These are phyloP conservation scores for Globisporangium cystogenes DNA, from an alignment of 352 stramenopile genomes.

Conservation along the genomic window DNA sequence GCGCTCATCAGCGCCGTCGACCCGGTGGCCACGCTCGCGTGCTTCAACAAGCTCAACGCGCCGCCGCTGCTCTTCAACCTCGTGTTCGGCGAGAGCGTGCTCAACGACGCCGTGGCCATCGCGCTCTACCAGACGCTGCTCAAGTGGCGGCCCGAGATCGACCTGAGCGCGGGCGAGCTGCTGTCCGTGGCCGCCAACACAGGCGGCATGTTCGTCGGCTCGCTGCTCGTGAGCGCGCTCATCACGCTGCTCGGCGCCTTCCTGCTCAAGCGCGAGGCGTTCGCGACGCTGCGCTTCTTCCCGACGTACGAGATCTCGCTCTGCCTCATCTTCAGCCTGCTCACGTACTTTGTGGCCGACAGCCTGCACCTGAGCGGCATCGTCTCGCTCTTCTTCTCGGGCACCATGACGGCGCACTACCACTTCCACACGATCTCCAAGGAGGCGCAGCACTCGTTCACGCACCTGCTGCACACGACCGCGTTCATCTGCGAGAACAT, in stretches of 20 bases:
- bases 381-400: slow-evolving; percentile 92
- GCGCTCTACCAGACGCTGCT: slow-evolving; percentile 91
- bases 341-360: slow-evolving; percentile 83
- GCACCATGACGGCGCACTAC: slow-evolving; percentile 85
- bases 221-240: slow-evolving; percentile 51
- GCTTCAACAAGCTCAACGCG: slow-evolving; percentile 89
- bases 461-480: slow-evolving; percentile 75
- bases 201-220: slow-evolving; percentile 73
- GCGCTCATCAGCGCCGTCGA: slow-evolving; percentile 92
- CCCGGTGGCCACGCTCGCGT: slow-evolving; percentile 89
- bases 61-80: slow-evolving; percentile 92
- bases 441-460: slow-evolving; percentile 79
- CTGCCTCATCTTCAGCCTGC: slow-evolving; percentile 80
- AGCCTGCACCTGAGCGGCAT: slow-evolving; percentile 87
- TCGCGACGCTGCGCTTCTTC: slow-evolving; percentile 70
- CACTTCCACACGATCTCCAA: slow-evolving; percentile 84
- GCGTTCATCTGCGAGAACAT: slow-evolving; percentile 81
- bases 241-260: slow-evolving; percentile 77
- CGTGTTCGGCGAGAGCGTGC: slow-evolving; percentile 92
- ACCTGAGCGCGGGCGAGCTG: slow-evolving; percentile 57
- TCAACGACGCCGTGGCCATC: slow-evolving; percentile 94
- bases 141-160: slow-evolving; percentile 81
- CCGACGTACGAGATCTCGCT: slow-evolving; percentile 86
- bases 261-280: slow-evolving; percentile 69
- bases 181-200: slow-evolving; percentile 62